A percentile compares a stretch with the other conserved stretches of the same genome.
Evolutionary conservation across 257 asterid genomes (phyloP).

Genomic region (Apocynum venetum): DNA sequence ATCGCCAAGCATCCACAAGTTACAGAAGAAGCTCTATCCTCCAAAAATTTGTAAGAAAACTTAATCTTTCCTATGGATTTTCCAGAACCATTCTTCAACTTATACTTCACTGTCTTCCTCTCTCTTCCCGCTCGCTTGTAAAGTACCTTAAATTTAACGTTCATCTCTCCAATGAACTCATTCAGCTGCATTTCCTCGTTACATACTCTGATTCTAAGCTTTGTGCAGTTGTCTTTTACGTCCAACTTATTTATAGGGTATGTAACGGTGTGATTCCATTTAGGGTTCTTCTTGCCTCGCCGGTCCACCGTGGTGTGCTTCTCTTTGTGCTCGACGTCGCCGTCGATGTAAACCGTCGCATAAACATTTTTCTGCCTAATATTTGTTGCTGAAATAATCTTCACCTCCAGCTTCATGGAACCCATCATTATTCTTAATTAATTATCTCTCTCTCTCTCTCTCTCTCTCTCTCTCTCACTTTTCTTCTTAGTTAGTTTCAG

Average conservation of each 20-base stretch:
- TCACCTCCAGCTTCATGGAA: background rate
- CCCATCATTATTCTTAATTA: background rate
- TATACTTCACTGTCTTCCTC: background rate
- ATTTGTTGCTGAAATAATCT: background rate
- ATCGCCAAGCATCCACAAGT: background rate
- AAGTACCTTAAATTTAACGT: background rate
- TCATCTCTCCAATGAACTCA: background rate
- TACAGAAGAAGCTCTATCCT: background rate
- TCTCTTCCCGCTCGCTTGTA: background rate
- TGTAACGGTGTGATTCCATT: background rate
- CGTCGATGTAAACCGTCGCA: background rate
- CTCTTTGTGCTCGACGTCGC: background rate
- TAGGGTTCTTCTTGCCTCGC: background rate
- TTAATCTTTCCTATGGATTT: background rate
- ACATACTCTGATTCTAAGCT: background rate
- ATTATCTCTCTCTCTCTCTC: too few species aligned
- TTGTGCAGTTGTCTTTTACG: background rate
- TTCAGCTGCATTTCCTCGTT: background rate
- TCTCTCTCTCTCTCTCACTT: too few species aligned
- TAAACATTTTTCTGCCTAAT: background rate
- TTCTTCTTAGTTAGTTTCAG: too few species aligned
- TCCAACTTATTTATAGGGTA: background rate
- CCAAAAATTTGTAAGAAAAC: slow-evolving; percentile 1
- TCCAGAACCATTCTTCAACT: background rate
- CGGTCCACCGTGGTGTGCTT: background rate